Evolutionary conservation across 1,284 basidiomycete genomes (phyloP).

Genomic region (Pholiota adiposa): DNA sequence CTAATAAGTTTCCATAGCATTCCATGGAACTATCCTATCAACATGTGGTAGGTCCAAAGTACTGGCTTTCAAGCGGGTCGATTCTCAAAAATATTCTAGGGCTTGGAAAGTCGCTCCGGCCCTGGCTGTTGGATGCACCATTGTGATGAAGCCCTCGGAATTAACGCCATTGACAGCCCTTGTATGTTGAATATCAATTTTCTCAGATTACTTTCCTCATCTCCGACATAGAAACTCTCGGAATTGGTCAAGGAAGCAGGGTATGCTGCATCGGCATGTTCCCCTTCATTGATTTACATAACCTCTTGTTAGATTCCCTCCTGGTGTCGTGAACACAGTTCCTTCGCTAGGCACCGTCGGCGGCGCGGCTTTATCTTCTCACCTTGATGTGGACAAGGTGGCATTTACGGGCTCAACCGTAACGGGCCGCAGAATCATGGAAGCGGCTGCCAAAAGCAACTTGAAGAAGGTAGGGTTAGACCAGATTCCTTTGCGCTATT

Average conservation of each 20-base stretch:
- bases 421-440: slow-evolving; percentile 92
- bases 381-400: slow-evolving; percentile 84
- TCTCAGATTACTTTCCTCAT: slow-evolving; percentile 7
- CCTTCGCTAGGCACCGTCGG: slow-evolving; percentile 82
- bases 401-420: slow-evolving; percentile 85
- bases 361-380: slow-evolving; percentile 81
- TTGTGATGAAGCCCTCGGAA: slow-evolving; percentile 94
- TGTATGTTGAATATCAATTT: slow-evolving; percentile 42
- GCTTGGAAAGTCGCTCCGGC: slow-evolving; percentile 93
- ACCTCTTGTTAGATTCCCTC: slow-evolving; percentile 70
- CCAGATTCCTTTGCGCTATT: background rate
- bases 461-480: slow-evolving; percentile 75
- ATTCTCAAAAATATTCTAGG: slow-evolving; percentile 42
- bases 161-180: slow-evolving; percentile 89
- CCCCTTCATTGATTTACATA: slow-evolving; percentile 13
- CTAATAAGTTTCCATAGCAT: slow-evolving; percentile 52
- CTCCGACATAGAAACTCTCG: slow-evolving; percentile 66
- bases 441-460: slow-evolving; percentile 92
- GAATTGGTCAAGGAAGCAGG: slow-evolving; percentile 82
- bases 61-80: slow-evolving; percentile 2
- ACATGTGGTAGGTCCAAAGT: slow-evolving; percentile 71
- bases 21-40: slow-evolving; percentile 92
- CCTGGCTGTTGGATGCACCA: slow-evolving; percentile 84
- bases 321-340: slow-evolving; percentile 91
- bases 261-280: slow-evolving; percentile 40